Evolutionary conservation across 345 rosid genomes (phyloP), one percentile per base, ranked within the genome.

Genomic region (Odontarrhena argentea): DNA sequence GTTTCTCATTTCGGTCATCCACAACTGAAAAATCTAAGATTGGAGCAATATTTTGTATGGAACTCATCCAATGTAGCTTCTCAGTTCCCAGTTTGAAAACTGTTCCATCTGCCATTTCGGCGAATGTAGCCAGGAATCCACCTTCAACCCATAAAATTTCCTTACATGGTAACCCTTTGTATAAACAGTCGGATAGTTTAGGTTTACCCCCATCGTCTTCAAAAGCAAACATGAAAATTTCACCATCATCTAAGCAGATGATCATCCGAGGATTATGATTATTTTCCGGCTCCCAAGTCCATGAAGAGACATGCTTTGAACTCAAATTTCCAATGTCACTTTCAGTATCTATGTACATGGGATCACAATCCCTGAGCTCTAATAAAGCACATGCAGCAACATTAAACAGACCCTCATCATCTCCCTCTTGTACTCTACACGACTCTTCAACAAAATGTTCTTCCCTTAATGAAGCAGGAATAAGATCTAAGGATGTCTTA

Each of bases 321-420:
- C 69, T 73, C 63, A 77, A 63, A 66, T 83, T 91, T 64, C 61
- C 78, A 66, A 38, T 74, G 56, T 81, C 74, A 72, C 68, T 77
- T 37, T 87, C 93, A 9, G 77, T 69, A 73, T 94, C 99, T 75
- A 91, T 87, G 78, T 91, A 91, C 99, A 94, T 94, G 68, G 97
- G 99, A 82, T 91, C 97, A 81, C 80, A 84, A 82, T 91, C 99
- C 60, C 88, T 84, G 74, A 94, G 87, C 79, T 87, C 85, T 76
- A 94, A 73, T 75, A 94, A 81, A 75, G 99, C 99, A 75, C 86
- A 82, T 49, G 92, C 97, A 80, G 96, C 97, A 86, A 91, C 97
- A 73, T 84, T 90, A 74, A 83, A 91, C 70, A 85, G 83, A 65
- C 98, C 91, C 69, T 93, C 97, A 83, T 94, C 99, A 54, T 94